These are phyloP conservation scores for Trichoderma sp. DNA, from an alignment of 2,329 filamentous ascomycete species.

Conservation along the genomic window DNA sequence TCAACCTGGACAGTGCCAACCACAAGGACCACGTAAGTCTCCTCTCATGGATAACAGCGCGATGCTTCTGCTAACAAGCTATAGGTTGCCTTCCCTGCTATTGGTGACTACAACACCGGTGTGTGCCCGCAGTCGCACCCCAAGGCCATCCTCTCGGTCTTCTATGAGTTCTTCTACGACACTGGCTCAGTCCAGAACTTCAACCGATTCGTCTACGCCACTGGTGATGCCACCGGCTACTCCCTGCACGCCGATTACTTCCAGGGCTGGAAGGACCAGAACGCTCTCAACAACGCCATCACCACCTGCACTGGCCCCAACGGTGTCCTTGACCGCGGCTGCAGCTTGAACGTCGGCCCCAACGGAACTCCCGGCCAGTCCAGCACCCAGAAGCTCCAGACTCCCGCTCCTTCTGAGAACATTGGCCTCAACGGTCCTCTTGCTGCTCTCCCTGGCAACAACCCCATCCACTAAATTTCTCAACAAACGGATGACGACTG, in stretches of 20 bases:
- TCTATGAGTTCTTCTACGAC: constrained; percentile 48
- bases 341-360: constrained; percentile 29
- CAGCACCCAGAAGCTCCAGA: constrained; percentile 23
- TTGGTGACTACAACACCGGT: constrained; percentile 20
- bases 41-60: background rate
- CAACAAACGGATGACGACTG: background rate
- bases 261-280: constrained; percentile 33
- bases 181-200: constrained; percentile 31
- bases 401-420: constrained; percentile 27
- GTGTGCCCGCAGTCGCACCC: constrained; percentile 37
- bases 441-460: constrained; percentile 29
- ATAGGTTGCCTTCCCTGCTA: constrained; percentile 31
- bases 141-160: constrained; percentile 43
- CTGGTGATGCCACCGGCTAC: constrained; percentile 31
- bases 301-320: constrained; percentile 28
- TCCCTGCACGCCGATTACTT: constrained; percentile 33
- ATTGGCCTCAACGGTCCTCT: constrained; percentile 28
- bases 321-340: constrained; percentile 27
- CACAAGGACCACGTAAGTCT: constrained; percentile 42
- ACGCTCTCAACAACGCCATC: constrained; percentile 28
- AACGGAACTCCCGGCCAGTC: constrained; percentile 26
- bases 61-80: background rate
- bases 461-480: constrained; percentile 25
- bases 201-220: constrained; percentile 30
- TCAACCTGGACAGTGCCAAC: constrained; percentile 51